A percentile compares a stretch with the other conserved stretches of the same genome.
Evolutionary conservation across 2,329 filamentous ascomycete genomes (phyloP).

Genomic region (Ceratocystis harringtonii): DNA sequence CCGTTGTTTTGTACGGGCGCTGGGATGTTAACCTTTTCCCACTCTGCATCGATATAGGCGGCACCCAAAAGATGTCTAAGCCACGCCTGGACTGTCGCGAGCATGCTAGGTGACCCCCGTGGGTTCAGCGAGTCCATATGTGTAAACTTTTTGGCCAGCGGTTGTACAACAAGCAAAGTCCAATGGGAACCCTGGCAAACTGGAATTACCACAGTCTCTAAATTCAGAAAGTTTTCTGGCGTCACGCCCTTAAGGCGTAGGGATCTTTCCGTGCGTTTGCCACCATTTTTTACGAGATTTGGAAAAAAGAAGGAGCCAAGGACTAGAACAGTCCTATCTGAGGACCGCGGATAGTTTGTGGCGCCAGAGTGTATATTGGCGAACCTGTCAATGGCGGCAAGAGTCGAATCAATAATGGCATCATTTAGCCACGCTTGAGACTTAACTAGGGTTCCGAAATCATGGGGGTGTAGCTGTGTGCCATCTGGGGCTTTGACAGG

Average conservation of each 20-base stretch:
- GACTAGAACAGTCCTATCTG: conserved; percentile 43
- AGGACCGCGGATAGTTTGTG: conserved; percentile 31
- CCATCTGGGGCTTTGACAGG: conserved; percentile 8
- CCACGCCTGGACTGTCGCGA: conserved; percentile 36
- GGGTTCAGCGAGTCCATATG: conserved; percentile 53
- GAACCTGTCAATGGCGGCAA: conserved; percentile 44
- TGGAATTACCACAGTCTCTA: conserved; percentile 55
- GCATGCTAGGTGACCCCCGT: conserved; percentile 28
- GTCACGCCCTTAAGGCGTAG: conserved; percentile 42
- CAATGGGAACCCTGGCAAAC: conserved; percentile 53
- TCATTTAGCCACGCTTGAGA: conserved; percentile 57
- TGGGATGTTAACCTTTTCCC: conserved; percentile 37
- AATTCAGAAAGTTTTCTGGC: conserved; percentile 46
- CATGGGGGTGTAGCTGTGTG: conserved; percentile 26
- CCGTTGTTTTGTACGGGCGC: conserved; percentile 48
- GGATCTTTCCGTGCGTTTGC: conserved; percentile 36
- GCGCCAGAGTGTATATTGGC: conserved; percentile 43
- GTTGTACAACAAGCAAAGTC: conserved; percentile 55
- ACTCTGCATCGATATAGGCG: conserved; percentile 41
- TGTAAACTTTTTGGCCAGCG: conserved; percentile 42
- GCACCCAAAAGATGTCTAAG: conserved; percentile 41
- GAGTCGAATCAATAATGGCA: conserved; percentile 54
- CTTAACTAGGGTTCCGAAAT: conserved; percentile 48
- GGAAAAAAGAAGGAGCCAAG: conserved; percentile 54
- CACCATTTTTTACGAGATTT: conserved; percentile 34